Evolutionary conservation across 352 stramenopile species (phyloP).

Genomic region (Phytophthora citrophthora): DNA sequence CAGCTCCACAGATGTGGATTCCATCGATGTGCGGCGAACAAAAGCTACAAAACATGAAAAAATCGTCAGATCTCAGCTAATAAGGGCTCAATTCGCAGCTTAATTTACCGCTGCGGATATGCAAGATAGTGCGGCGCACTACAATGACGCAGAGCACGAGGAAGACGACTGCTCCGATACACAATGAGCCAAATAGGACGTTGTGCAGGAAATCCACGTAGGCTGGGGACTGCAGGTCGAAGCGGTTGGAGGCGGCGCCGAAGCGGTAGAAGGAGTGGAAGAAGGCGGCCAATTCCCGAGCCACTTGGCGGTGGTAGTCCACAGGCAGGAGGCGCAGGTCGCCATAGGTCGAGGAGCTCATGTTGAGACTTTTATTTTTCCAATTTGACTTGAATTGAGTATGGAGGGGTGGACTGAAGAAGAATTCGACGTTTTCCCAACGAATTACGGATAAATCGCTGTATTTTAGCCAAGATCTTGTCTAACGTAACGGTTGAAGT

Average conservation of each 20-base stretch:
- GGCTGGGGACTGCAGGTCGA: conserved; percentile 54
- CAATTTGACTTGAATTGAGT: conserved; percentile 20
- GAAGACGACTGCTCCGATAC: conserved; percentile 68
- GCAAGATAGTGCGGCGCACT: conserved; percentile 69
- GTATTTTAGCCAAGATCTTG: no score
- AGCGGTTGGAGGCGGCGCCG: conserved; percentile 52
- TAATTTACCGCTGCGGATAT: conserved; percentile 67
- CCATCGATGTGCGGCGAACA: conserved; percentile 45
- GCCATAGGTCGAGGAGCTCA: conserved; percentile 25
- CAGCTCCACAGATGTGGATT: conserved; percentile 68
- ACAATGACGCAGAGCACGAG: conserved; percentile 70
- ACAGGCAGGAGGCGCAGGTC: conserved; percentile 61
- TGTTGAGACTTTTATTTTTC: conserved; percentile 9
- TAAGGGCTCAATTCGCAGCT: not conserved
- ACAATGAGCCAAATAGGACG: conserved; percentile 71
- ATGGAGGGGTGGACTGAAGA: conserved; percentile 7
- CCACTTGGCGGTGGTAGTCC: conserved; percentile 76
- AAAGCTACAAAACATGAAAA: conserved; percentile 37
- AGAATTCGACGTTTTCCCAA: not conserved
- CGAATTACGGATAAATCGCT: no score
- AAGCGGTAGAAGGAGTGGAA: conserved; percentile 88
- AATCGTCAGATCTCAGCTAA: conserved; percentile 13
- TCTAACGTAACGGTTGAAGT: conserved; percentile 7
- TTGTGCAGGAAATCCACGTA: conserved; percentile 78
- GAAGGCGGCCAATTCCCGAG: conserved; percentile 69